Percentiles rank a stretch among this genome's conserved stretches.
Conservation (phyloP, 108 stramenopile species). For the Cyclotella sp. region DNA sequence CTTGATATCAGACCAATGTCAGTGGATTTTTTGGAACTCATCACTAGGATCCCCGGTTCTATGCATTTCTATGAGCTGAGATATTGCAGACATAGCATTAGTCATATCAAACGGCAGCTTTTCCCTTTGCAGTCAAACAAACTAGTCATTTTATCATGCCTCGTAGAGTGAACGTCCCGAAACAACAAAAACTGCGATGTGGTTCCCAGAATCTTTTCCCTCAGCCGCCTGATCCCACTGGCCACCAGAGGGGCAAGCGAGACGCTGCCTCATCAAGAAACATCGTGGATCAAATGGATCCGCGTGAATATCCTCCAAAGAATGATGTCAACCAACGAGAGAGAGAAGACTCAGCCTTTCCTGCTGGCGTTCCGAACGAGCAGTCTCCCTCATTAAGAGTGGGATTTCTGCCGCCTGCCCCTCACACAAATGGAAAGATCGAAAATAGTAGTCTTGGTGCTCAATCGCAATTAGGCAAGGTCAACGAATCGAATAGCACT, state of each 20-base stretch:
- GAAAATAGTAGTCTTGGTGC: not conserved
- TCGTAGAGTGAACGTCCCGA: not conserved
- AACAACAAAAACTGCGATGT: not conserved
- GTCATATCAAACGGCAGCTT: too few relatives aligned
- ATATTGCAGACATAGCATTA: too few relatives aligned
- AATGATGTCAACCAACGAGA: too few relatives aligned
- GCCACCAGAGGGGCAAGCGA: not conserved
- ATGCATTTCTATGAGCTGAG: too few relatives aligned
- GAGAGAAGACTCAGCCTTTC: not conserved
- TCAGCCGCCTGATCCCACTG: constrained; percentile 1
- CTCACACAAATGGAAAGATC: not conserved
- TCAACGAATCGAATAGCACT: not conserved
- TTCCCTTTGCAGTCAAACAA: not conserved
- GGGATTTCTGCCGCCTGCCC: not conserved
- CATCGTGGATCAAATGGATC: not conserved
- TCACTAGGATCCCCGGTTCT: too few relatives aligned
- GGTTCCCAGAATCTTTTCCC: not conserved
- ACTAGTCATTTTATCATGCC: not conserved
- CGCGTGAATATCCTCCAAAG: not conserved
- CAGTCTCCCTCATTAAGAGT: not conserved
- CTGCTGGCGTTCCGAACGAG: not conserved
- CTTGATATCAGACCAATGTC: too few relatives aligned
- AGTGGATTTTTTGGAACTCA: too few relatives aligned
- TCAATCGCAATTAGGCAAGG: not conserved
- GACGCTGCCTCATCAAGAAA: not conserved